A percentile compares a stretch with the other conserved stretches of the same genome.
These are phyloP conservation scores for Dictyostelium intermedium DNA, from an alignment of 78 protist genomes.

Conservation along the genomic window DNA sequence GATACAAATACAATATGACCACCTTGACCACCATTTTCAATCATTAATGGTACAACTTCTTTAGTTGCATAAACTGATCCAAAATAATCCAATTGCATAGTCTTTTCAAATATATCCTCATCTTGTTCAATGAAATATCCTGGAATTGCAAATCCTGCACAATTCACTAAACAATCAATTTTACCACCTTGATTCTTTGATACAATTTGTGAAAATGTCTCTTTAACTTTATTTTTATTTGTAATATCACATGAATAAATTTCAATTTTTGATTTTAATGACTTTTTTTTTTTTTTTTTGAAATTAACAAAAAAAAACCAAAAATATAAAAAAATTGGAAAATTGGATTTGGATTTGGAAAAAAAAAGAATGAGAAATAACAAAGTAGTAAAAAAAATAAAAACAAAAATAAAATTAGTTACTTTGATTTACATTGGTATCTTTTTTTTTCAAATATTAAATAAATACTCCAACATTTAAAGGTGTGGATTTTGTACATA, in stretches of 20 bases:
- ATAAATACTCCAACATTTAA: not conserved
- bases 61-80: conserved; percentile 40
- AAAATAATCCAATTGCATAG: conserved; percentile 58
- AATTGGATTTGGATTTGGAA: not conserved
- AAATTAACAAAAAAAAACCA: too few species aligned
- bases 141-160: conserved; percentile 70
- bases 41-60: conserved; percentile 49
- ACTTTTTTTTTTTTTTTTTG: not conserved
- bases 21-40: conserved; percentile 50
- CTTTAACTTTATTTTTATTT: conserved; percentile 21
- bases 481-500: not conserved
- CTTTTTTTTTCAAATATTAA: not conserved
- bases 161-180: conserved; percentile 41
- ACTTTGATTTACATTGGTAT: not conserved
- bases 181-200: not conserved
- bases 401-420: not conserved
- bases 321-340: not conserved
- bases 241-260: conserved; percentile 50
- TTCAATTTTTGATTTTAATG: conserved; percentile 8
- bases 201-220: not conserved
- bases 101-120: conserved; percentile 34
- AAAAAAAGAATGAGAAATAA: too few species aligned
- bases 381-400: not conserved
- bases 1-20: conserved; percentile 67
- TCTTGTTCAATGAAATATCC: conserved; percentile 61